Base-by-base conservation (phyloP, 1,139 yeast species). In the Trichomonascaceae sp. region DNA sequence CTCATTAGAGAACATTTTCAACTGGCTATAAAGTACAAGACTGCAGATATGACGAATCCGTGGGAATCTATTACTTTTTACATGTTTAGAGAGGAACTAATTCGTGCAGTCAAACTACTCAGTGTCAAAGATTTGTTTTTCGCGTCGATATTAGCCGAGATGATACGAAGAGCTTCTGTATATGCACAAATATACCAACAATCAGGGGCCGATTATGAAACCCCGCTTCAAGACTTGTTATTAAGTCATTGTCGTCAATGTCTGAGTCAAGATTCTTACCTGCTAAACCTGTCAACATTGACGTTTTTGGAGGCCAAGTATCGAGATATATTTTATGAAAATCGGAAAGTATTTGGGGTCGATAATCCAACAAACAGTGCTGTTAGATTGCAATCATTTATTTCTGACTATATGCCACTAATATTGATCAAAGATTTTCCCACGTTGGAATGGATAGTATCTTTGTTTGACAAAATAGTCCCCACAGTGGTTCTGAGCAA, bases 21-120 rank as follows among this genome's bases (percentile, higher is more conserved):
- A 27, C 43, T 65, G 5, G 70, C 74, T 1, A 57, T 66, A 3
- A 65, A 69, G 27, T 69, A 70, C 22, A 67, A 69, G 50, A 71
- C 74, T 3, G 66, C 74, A 38, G 72, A 76, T 66, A 60, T 71
- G 49, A 65, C 77, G 4, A 67, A 69, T 60, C 61, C 70, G 62
- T 74, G 95, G 85, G 85, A 87, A 64, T 69, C 76, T n/a, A 75
- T 84, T 1, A 84, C 89, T 61, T 66, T 79, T 18, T 79, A 84
- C 59, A 74, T 85, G 10, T 71, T 88, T 52, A 78, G 78, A 47
- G 84, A 81, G 6, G 81, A 82, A 52, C 77, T 77, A 57, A 72
- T 87, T 49, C 77, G 80, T 43, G 85, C 83, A 4, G 72, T 88
- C 53, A 79, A 84, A 51, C 75, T 80, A 2, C 69, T 87, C 27